Conservation (phyloP, 257 asterid species). For the Nicotiana tabacum region DNA sequence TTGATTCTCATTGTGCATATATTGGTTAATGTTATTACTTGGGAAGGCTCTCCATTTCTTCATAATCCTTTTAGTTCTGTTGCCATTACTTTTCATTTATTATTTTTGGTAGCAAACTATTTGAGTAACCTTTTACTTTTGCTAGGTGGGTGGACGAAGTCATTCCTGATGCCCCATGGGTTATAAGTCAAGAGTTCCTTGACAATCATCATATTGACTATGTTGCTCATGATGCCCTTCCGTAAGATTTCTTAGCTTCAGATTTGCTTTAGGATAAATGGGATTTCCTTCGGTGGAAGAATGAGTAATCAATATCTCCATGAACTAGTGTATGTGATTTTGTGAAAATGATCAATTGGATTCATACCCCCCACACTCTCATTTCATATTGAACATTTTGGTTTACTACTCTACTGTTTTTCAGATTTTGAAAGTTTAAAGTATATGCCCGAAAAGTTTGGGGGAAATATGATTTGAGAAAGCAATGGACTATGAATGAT, state of each 20-base stretch:
- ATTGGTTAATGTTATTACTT: neutral
- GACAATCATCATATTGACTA: constrained; percentile 77
- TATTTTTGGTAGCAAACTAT: neutral
- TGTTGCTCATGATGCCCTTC: constrained; percentile 94
- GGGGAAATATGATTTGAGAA: neutral
- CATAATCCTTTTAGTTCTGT: neutral
- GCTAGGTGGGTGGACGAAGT: constrained; percentile 98
- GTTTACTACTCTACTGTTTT: neutral
- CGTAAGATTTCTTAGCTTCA: constrained; percentile 44
- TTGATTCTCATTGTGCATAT: neutral
- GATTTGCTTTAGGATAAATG: neutral
- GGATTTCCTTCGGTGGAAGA: neutral
- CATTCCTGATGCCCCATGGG: constrained; percentile 98
- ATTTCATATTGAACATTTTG: neutral
- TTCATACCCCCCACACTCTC: neutral
- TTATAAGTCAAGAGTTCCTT: constrained; percentile 76
- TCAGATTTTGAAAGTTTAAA: neutral
- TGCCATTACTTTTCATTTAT: neutral
- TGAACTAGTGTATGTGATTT: neutral
- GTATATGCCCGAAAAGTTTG: neutral
- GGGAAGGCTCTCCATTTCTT: neutral
- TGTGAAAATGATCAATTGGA: neutral
- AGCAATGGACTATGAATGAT: neutral
- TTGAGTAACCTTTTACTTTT: neutral
- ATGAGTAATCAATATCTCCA: neutral